Evolutionary conservation across 441 rosid species (phyloP), one percentile per base, ranked within the genome.

Genomic region (Erysimum cheiri): DNA sequence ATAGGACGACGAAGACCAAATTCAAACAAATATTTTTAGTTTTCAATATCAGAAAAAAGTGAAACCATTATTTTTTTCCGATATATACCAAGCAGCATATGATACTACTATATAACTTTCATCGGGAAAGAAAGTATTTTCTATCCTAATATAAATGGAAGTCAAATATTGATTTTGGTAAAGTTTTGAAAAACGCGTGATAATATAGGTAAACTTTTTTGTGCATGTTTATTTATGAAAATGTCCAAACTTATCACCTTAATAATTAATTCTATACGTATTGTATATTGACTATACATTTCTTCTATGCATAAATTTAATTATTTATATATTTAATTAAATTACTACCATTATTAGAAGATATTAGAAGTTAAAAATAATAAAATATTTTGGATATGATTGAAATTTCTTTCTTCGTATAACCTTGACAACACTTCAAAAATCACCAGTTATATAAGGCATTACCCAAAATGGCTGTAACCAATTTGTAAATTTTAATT

Each of bases 101-200:
- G 4, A 13, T 68, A 44, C 26, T n/a, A n/a, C n/a, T n/a, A n/a
- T n/a, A n/a, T n/a, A n/a, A n/a, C n/a, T n/a, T n/a, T n/a, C n/a
- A n/a, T n/a, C n/a, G n/a, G n/a, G n/a, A 19, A 19, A 22, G 24
- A 22, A 31, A 31, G 33, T 31, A 31, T 32, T 17, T 57, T 35
- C 22, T 7, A 26, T 46, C 19, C 1, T 35, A 56, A 22, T 17
- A 1, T 15, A 36, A 69, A 8, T 9, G 29, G 19, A 50, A 5
- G 39, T 62, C 48, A 55, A 61, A 44, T 35, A 2, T 14, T 32
- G 0, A 6, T 32, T 61, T 59, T 29, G 2, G n/a, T 4, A 29
- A 29, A 19, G 19, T 39, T 26, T 17, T 13, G 54, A 61, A 35
- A 48, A 69, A 37, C 60, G 52, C 68, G 47, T 70, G 54, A 19